Base-by-base conservation (phyloP, 345 rosid genomes). In the Excoecaria cochinchinensis region DNA sequence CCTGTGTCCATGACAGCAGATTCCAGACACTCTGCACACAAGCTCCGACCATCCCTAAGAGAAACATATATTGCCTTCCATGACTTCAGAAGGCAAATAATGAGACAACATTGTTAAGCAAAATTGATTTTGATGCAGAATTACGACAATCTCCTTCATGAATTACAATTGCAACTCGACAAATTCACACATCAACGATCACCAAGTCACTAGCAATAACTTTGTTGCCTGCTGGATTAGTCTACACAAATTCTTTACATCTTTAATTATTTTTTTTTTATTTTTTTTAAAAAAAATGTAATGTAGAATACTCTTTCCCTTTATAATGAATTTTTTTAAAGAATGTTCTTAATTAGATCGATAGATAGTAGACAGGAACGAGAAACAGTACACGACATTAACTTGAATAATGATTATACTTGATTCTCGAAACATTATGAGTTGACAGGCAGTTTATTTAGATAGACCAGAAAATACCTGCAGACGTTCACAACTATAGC, bases 401-500 rank as follows among this genome's bases (percentile, higher is more conserved):
- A 65, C 21, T 13, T 53, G 58, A 51, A 15, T 21, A 38, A 6
- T 57, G 16, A 58, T 3, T 19, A 13, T 47, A 17, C 46, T 24
- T 5, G 25, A 19, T 17, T 55, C 61, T 65, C 63, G 36, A 25
- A 67, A 6, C 12, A 10, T 57, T 68, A 10, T 50, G 21, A 6
- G 46, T 25, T 24, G 48, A 71, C 42, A 19, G n/a, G 52, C 1
- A 58, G 22, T 21, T 69, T 47, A 13, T 53, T n/a, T 50, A 4
- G 40, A 14, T 63, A 62, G 70, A 66, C 50, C 12, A 44, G 52
- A 64, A n/a, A 70, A 61, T 89, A 95, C 99, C 97, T 95, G 97
- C 72, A 95, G 74, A 46, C 99, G 97, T 52, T 95, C 99, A 39
- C 99, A 95, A 75, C 98, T 95, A 72, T 97, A 93, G 86, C 98